Base-by-base conservation (phyloP, 2,329 filamentous ascomycete genomes). In the Colletotrichum plurivorum region DNA sequence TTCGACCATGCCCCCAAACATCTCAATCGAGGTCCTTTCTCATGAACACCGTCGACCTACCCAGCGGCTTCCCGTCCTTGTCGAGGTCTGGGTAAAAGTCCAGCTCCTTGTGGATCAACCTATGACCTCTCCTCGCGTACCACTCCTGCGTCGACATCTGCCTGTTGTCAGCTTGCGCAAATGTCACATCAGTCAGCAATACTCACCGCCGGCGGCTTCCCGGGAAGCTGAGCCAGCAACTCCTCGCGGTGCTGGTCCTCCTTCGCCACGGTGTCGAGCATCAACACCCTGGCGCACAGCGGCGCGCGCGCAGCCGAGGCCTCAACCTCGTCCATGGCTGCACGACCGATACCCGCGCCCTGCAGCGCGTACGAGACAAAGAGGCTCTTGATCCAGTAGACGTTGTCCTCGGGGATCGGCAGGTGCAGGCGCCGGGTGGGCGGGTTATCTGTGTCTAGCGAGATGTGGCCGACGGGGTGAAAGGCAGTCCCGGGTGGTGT, bases 301-400 rank as follows among this genome's bases (percentile, higher is more conserved):
- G 76, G 76, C 18, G 73, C 70, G 5, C 68, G 58, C 1, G 69
- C 66, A 1, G 76, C 76, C 75, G 77, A 76, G 8, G 57, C 61
- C 51, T 78, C 77, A 0, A 75, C 64, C 4, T 70, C 60, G 13
- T 77, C 76, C 77, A 78, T 78, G 0, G 76, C 76, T 6, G 73
- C 76, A 1, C 77, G 46, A 0, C 76, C 77, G 0, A 78, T 60
- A 2, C 77, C 77, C 8, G 71, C 64, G 39, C 72, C 71, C n/a
- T 70, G 74, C 2, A 78, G 55, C 7, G 72, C 72, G 5, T 70
- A 52, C 0, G 75, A 72, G 1, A 78, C 73, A 27, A 75, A 78
- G 7, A 78, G 73, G 0, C 71, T 77, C 51, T 78, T 78, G 46
- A 78, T 78, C 76, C 76, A 78, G 54, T 74, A 77, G 7, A 75